Evolutionary conservation across 495 filamentous ascomycete species (phyloP).

Genomic region (Aspergillus avenaceus): DNA sequence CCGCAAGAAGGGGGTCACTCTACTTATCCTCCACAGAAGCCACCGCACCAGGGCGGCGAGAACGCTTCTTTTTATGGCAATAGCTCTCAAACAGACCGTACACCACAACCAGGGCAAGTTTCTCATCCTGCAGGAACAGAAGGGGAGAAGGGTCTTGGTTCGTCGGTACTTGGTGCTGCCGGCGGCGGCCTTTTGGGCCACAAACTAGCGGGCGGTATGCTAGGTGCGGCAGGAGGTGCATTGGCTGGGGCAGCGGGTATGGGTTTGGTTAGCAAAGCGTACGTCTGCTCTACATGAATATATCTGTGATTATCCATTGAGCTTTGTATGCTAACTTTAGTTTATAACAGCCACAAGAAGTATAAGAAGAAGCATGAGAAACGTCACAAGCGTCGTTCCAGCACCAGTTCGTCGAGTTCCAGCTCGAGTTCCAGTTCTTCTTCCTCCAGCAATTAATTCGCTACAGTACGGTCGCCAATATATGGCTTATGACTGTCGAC

Average conservation of each 20-base stretch:
- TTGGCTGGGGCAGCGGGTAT: conserved; percentile 42
- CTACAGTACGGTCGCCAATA: conserved; percentile 3
- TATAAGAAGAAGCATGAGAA: conserved; percentile 27
- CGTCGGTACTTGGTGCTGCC: conserved; percentile 37
- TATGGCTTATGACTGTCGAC: too few species aligned
- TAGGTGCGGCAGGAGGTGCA: conserved; percentile 40
- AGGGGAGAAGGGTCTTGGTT: conserved; percentile 41
- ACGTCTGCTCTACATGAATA: conserved; percentile 9
- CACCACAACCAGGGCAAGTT: conserved; percentile 14
- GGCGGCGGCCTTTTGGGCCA: conserved; percentile 42
- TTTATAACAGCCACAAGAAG: conserved; percentile 19
- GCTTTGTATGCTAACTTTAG: conserved; percentile 9
- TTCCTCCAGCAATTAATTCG: conserved; percentile 17
- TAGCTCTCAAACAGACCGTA: conserved; percentile 7
- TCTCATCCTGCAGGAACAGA: conserved; percentile 18
- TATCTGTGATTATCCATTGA: background rate
- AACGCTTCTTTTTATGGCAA: conserved; percentile 22
- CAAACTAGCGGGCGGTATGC: conserved; percentile 36
- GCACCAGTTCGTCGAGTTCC: conserved; percentile 25
- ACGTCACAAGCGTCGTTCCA: conserved; percentile 22
- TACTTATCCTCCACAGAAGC: conserved; percentile 29
- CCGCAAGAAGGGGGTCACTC: conserved; percentile 25
- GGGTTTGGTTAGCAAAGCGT: conserved; percentile 37
- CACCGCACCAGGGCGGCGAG: conserved; percentile 21
- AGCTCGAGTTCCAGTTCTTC: conserved; percentile 25